phyloP scores from a whole-genome alignment of 345 rosid species.

The Arabis alpina region DNA sequence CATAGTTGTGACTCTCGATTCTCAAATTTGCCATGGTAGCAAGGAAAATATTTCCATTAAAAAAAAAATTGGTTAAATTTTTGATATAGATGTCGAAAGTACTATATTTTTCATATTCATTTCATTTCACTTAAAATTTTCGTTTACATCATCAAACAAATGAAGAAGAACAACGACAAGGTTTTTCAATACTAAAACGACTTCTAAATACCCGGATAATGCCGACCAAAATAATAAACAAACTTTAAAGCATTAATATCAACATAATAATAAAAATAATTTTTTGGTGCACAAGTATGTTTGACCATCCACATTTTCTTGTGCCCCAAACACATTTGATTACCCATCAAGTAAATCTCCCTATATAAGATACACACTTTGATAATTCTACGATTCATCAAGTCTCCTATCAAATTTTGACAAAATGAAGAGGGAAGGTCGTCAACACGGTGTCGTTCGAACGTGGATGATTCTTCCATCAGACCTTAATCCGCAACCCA shows the following conservation, averaged over 20 bases:
- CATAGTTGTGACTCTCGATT: too few species aligned
- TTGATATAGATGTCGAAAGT: too few species aligned
- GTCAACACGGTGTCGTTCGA: conserved; percentile 24
- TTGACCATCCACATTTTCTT: conserved; percentile 33
- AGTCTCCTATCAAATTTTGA: background rate
- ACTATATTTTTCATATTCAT: too few species aligned
- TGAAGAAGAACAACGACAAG: too few species aligned
- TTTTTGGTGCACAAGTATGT: conserved; percentile 26
- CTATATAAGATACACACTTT: background rate
- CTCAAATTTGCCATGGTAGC: too few species aligned
- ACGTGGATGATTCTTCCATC: conserved; percentile 19
- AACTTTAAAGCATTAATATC: background rate
- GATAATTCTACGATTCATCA: background rate
- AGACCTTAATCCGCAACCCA: conserved; percentile 15
- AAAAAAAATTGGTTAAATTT: too few species aligned
- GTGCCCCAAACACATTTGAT: conserved; percentile 23
- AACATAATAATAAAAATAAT: background rate
- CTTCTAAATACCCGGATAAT: background rate
- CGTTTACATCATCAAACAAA: too few species aligned
- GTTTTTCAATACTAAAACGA: too few species aligned
- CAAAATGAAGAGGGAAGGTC: conserved; percentile 38
- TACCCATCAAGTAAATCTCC: too few species aligned
- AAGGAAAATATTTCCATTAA: too few species aligned
- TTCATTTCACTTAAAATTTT: too few species aligned
- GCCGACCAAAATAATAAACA: background rate